Base-by-base conservation (phyloP, 495 filamentous ascomycete species). In the Xylaria telfairii region DNA sequence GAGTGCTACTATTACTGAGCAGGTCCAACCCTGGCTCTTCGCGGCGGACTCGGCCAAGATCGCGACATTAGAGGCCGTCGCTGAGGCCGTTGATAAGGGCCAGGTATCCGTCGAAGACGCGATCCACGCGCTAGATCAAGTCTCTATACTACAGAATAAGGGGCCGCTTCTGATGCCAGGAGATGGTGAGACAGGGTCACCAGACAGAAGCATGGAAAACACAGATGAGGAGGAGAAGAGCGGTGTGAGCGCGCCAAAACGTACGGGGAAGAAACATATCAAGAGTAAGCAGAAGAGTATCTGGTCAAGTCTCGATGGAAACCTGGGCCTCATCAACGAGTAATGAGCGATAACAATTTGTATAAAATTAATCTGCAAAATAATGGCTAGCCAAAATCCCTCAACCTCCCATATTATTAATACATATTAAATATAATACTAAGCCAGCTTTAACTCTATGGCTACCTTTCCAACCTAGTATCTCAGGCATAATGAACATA, bases 31-130 rank as follows among this genome's bases (percentile, higher is more conserved):
- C 5, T 89, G 86, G 86, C 82, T 85, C 17, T 83, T 81, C 65
- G 84, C 87, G 0, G 82, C 84, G 0, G 79, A 85, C 53, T 80
- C 81, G 2, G 84, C 84, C 70, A 85, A 85, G 70, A 85, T 86
- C 41, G 72, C 79, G 0, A 84, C 80, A 0, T 76, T 86, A 8
- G 83, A 86, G 65, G 75, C 78, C 1, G 83, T 84, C 13, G 83
- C 83, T 12, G 83, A 87, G 56, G 85, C 84, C 39, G 82, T 83
- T 6, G 83, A 83, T 39, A 80, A 81, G 62, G 85, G 82, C 0
- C 82, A 87, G 57, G 63, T 83, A 1, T 81, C 81, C 3, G 73
- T 87, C 0, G 81, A 83, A 26, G 77, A 77, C 6, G 80, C 82
- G n/a, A 80, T 84, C 77, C 74, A 80, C 47, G 73, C 79, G 0